A percentile compares a stretch with the other conserved stretches of the same genome.
Evolutionary conservation across 768 basidiomycete species (phyloP).

Genomic region (Holtermanniella nyarrowii): DNA sequence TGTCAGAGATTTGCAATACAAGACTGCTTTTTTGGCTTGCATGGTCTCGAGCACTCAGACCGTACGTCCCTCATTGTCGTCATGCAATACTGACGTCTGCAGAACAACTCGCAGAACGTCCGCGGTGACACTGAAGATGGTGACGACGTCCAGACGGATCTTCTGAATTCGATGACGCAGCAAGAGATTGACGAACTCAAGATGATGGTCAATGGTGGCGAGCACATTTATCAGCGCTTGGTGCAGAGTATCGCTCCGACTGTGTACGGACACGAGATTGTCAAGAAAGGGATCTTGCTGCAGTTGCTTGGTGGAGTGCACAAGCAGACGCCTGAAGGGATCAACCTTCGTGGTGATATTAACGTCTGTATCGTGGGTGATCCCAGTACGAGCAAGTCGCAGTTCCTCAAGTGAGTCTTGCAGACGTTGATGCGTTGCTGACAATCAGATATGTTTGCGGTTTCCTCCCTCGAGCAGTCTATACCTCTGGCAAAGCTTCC

Average conservation of each 20-base stretch:
- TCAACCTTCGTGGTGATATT: conserved; percentile 95
- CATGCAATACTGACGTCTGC: not conserved
- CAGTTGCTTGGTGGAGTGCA: conserved; percentile 99
- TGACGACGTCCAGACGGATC: conserved; percentile 57
- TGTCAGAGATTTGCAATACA: conserved; percentile 91
- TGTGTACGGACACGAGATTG: conserved; percentile 96
- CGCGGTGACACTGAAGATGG: conserved; percentile 77
- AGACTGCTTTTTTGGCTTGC: conserved; percentile 95
- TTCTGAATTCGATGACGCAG: conserved; percentile 78
- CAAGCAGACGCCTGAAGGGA: conserved; percentile 90
- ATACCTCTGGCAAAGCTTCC: conserved; percentile 98
- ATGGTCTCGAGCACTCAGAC: conserved; percentile 58
- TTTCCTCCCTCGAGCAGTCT: conserved; percentile 93
- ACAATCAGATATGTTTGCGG: conserved; percentile 79
- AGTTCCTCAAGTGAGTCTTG: conserved; percentile 79
- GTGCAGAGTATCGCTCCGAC: conserved; percentile 95
- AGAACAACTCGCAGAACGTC: conserved; percentile 65
- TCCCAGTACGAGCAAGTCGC: conserved; percentile 94
- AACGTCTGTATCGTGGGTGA: conserved; percentile 98
- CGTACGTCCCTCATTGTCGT: not conserved
- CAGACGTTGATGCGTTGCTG: conserved; percentile 2
- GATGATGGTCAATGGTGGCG: conserved; percentile 74
- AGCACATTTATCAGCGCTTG: conserved; percentile 86
- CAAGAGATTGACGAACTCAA: conserved; percentile 92
- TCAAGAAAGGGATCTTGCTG: conserved; percentile 90